Evolutionary conservation across 768 basidiomycete species (phyloP), one percentile per base, ranked within the genome.

Genomic region (Tulasnella sp.): DNA sequence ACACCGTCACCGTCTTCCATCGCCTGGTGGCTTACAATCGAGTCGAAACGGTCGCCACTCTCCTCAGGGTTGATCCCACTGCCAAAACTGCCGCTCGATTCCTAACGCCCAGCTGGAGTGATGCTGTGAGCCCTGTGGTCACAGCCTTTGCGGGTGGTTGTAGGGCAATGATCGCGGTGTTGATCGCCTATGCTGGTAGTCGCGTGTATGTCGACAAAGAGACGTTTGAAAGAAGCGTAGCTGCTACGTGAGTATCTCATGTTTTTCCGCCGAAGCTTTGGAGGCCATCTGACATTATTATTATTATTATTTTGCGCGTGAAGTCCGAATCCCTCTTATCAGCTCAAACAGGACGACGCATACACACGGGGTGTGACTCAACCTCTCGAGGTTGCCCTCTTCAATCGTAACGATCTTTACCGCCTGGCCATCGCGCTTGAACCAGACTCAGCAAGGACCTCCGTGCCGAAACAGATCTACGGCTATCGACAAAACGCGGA

Each of bases 101-200:
- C 21, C 66, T 71, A 34, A 64, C 60, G 46, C 30, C 4, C n/a
- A n/a, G 5, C 12, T 57, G 49, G 24, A 4, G 12, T n/a, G 17
- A 19, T 2, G 56, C 63, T 7, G 51, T 66, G 2, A 67, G 65
- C 44, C 71, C 72, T 9, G 31, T 71, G 17, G 66, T 69, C 2
- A 63, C 68, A 2, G 66, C 70, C 9, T 62, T 73, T 38, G 29
- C n/a, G 3, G 46, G 24, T 11, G 62, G 66, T 9, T 53, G 68
- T 34, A 67, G 67, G 38, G 65, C 68, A 10, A 68, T 66, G 17
- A 48, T 69, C 1, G 70, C 69, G 0, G 42, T 70, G 2, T 62
- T 72, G 8, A 61, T 71, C 3, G 68, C 70, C 0, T 59, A 72
- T 34, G 71, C 68, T 0, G 69, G 70, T 9, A 69, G 66, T 50